Base-by-base conservation (phyloP, 2,329 filamentous ascomycete genomes). In the Botrytis aclada region DNA sequence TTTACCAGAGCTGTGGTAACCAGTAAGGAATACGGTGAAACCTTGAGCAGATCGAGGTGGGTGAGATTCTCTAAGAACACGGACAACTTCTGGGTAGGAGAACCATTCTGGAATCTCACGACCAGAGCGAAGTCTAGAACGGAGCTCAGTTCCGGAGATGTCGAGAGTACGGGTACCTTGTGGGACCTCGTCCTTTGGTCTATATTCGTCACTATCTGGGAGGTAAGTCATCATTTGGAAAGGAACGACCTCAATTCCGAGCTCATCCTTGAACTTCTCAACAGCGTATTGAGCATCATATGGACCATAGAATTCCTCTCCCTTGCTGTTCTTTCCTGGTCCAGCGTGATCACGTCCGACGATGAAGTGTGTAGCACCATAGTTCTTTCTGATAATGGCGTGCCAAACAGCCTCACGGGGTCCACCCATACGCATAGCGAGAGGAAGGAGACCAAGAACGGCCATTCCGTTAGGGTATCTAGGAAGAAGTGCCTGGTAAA, bases 151-250 rank as follows among this genome's bases (percentile, higher is more conserved):
- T 75, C 92, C 92, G 54, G 91, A 94, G 83, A 95, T 95, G 86
- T 95, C 93, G 78, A 94, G 88, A 70, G 95, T 98, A 83, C 93
- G 93, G 80, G 92, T 88, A 77, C 93, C 94, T 81, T 90, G 86
- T 79, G 91, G 86, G 75, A 99, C 95, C 86, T 98, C 89, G 84
- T 99, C 93, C 83, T 94, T 90, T 73, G 96, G 96, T 80, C 89
- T 90, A 88, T 99, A 99, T 88, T 98, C 96, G 83, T 99, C 96
- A 81, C 90, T 91, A 85, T 98, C 96, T 78, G 96, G 96, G 74
- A 98, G 92, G 86, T 98, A 99, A 76, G 97, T 98, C 92, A 99
- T 97, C 90, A 97, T 94, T 87, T 98, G 95, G 92, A 99, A 99
- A 78, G 96, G 94, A 77, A 99, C 96, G 81, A 99, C 96, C 86